Evolutionary conservation across 306 rosid species (phyloP), one percentile per base, ranked within the genome.

Genomic region (Vigna radiata): DNA sequence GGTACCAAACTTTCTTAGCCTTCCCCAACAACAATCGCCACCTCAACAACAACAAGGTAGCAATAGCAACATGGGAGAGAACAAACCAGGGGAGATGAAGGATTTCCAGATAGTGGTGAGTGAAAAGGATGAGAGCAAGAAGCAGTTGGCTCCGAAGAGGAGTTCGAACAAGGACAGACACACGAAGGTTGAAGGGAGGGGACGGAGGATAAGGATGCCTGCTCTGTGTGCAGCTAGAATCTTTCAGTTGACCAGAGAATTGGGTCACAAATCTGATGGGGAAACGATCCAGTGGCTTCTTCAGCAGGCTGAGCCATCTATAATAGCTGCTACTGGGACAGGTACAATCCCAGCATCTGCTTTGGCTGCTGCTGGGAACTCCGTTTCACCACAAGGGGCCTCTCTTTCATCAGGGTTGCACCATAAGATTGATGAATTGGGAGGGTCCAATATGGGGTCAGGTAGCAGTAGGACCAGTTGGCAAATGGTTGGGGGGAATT

Each of bases 321-420:
- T 95, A 13, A 70, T 95, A 14, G 99, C 97, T 0, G 89, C 97
- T 47, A 95, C 99, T 0, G 99, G 99, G 9, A 85, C 85, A 2
- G 99, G 99, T 0, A 95, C 99, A 8, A 89, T 95, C 6, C 99
- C 99, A 1, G 97, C 97, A 1, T 95, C 99, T 1, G 99, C 97
- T 48, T n/a, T 95, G 1, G 87, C 96, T 4, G 88, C 92, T 15
- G 89, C 93, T 2, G 89, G 88, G 0, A 89, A 78, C 78, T 80
- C 96, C 17, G 77, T 89, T 16, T 88, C 98, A 2, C 90, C 75
- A 54, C 97, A 90, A 54, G 90, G 85, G 44, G 53, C 78, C 23
- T 92, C 97, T 68, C 72, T 90, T 7, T 83, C 98, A 9, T 82
- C 96, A 29, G 96, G 91, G 15, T 80, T 92, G 61, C 94, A 90